A percentile compares a stretch with the other conserved stretches of the same genome.
Conservation (phyloP, 2,329 filamentous ascomycete species). For the Trichothecium sympodiale region DNA sequence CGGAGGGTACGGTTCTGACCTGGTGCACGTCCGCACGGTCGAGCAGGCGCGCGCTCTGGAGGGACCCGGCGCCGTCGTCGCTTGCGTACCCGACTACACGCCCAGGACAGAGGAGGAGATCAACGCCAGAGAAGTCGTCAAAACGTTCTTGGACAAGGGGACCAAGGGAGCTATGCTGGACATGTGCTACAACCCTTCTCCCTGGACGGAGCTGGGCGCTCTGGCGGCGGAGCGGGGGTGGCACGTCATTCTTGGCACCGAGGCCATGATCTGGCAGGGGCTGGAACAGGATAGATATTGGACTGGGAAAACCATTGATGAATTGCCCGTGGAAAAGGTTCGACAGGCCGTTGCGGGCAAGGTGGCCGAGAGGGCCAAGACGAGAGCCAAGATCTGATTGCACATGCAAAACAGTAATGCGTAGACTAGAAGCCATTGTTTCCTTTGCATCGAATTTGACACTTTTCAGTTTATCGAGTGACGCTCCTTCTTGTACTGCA, state of each 20-base stretch:
- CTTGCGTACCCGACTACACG: conserved; percentile 67
- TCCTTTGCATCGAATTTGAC: background rate
- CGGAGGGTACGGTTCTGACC: conserved; percentile 45
- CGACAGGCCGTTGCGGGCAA: conserved; percentile 37
- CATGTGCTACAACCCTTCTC: conserved; percentile 74
- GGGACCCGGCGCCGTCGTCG: conserved; percentile 55
- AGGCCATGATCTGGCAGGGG: conserved; percentile 69
- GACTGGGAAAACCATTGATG: conserved; percentile 48
- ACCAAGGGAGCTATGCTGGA: conserved; percentile 61
- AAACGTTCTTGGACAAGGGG: conserved; percentile 32
- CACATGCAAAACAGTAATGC: background rate
- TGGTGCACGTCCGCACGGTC: conserved; percentile 50
- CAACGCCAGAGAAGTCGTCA: conserved; percentile 43
- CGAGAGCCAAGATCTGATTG: conserved; percentile 7
- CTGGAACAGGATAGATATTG: conserved; percentile 57
- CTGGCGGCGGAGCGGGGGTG: conserved; percentile 52
- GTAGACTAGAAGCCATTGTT: background rate
- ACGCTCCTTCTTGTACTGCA: background rate
- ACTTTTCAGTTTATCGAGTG: background rate
- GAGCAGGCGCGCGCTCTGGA: conserved; percentile 48
- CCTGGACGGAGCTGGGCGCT: conserved; percentile 54
- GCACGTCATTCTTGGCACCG: conserved; percentile 65
- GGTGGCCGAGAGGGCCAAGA: conserved; percentile 20
- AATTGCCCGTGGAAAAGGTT: conserved; percentile 49
- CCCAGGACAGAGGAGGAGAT: conserved; percentile 54